Conservation (phyloP, 805 yeast genomes). For the Candida glaebosa region DNA sequence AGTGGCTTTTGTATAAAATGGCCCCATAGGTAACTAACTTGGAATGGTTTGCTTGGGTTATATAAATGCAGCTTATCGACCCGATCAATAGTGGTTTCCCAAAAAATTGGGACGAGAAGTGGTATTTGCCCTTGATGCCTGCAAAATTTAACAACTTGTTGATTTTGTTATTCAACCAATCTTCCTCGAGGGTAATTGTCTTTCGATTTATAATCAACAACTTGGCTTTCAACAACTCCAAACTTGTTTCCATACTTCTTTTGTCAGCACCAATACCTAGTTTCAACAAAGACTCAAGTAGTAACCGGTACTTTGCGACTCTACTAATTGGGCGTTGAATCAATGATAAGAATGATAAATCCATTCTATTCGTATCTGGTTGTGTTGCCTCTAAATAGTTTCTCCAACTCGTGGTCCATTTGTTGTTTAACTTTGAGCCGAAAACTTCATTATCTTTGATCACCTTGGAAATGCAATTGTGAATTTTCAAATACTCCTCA, state of each 20-base stretch:
- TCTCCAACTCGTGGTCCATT: conserved; percentile 31
- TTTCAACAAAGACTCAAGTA: conserved; percentile 35
- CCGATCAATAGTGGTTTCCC: conserved; percentile 47
- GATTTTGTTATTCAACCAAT: conserved; percentile 17
- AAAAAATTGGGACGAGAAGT: conserved; percentile 37
- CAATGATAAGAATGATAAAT: conserved; percentile 51
- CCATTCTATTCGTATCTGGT: conserved; percentile 31
- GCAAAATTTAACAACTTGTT: conserved; percentile 12
- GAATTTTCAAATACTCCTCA: conserved; percentile 18
- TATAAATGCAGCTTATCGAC: conserved; percentile 39
- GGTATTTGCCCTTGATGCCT: conserved; percentile 5
- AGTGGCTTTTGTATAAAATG: conserved; percentile 49
- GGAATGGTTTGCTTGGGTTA: conserved; percentile 16
- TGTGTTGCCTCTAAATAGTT: conserved; percentile 42
- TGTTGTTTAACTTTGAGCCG: neutral
- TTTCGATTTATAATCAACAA: conserved; percentile 25
- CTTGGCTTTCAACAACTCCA: conserved; percentile 14
- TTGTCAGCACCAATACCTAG: conserved; percentile 12
- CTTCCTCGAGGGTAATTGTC: conserved; percentile 17
- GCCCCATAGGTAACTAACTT: conserved; percentile 23
- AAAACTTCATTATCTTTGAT: neutral
- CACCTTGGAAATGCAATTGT: conserved; percentile 6
- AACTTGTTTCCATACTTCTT: conserved; percentile 20
- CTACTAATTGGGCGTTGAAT: conserved; percentile 53
- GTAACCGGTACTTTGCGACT: conserved; percentile 46